A percentile compares a stretch with the other conserved stretches of the same genome.
Conservation (phyloP, 345 rosid genomes). For the Brassica cretica region DNA sequence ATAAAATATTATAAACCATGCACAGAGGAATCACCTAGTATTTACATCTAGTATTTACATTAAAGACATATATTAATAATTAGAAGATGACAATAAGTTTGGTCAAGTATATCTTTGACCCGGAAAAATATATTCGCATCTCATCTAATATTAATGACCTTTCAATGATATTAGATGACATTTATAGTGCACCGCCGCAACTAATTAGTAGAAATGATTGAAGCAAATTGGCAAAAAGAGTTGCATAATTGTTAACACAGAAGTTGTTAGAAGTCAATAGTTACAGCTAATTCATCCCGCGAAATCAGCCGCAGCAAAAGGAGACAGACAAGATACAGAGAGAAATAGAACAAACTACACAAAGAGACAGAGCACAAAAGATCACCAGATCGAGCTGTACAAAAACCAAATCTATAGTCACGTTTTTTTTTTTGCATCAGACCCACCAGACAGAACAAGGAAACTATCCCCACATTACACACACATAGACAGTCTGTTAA, state of each 20-base stretch:
- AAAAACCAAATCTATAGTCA: constrained; percentile 8
- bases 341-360: constrained; percentile 22
- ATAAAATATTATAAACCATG: no score
- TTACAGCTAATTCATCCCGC: constrained; percentile 31
- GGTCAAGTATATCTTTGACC: constrained; percentile 8
- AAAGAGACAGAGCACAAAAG: constrained; percentile 30
- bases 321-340: not conserved
- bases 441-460: constrained; percentile 23
- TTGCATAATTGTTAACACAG: not conserved
- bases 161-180: constrained; percentile 25
- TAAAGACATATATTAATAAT: not conserved
- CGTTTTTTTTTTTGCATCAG: constrained; percentile 21
- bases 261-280: constrained; percentile 26
- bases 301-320: constrained; percentile 36
- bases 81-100: not conserved
- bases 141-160: not conserved
- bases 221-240: not conserved
- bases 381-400: constrained; percentile 30
- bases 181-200: constrained; percentile 34
- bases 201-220: constrained; percentile 25
- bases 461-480: constrained; percentile 23
- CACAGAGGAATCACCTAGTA: no score
- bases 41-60: not conserved
- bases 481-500: constrained; percentile 25
- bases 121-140: constrained; percentile 1